A percentile compares a stretch with the other conserved stretches of the same genome.
Conservation (phyloP, 306 rosid species). For the Lupinus albus region DNA sequence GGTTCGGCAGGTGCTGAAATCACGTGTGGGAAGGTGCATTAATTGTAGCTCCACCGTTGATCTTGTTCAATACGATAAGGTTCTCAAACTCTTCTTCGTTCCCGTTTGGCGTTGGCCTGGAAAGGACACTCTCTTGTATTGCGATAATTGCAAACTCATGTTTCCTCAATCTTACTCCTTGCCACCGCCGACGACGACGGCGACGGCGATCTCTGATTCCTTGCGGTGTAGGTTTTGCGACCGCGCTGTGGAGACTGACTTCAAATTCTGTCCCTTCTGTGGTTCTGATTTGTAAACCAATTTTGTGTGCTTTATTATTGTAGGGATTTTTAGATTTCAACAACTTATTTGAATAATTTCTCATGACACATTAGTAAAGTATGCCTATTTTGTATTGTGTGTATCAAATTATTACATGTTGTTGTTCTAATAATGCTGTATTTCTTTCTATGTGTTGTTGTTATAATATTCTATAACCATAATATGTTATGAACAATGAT, state of each 20-base stretch:
- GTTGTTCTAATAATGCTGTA: no score
- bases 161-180: conserved; percentile 60
- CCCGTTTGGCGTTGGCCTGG: conserved; percentile 93
- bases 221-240: conserved; percentile 68
- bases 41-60: conserved; percentile 63
- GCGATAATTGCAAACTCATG: conserved; percentile 64
- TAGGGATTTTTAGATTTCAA: no score
- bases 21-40: conserved; percentile 67
- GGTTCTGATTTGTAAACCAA: conserved; percentile 58
- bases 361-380: no score
- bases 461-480: no score
- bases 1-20: conserved; percentile 68
- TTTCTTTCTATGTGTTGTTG: no score
- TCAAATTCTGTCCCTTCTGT: conserved; percentile 81
- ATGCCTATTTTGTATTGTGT: no score
- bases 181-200: conserved; percentile 31
- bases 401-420: no score
- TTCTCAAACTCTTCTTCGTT: conserved; percentile 77
- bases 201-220: conserved; percentile 10
- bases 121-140: conserved; percentile 60
- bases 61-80: conserved; percentile 79
- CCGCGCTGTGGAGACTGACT: conserved; percentile 58
- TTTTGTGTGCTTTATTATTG: no score
- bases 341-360: no score
- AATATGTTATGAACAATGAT: no score